Conservation (phyloP, 768 basidiomycete species). For the Mrakia frigida region DNA sequence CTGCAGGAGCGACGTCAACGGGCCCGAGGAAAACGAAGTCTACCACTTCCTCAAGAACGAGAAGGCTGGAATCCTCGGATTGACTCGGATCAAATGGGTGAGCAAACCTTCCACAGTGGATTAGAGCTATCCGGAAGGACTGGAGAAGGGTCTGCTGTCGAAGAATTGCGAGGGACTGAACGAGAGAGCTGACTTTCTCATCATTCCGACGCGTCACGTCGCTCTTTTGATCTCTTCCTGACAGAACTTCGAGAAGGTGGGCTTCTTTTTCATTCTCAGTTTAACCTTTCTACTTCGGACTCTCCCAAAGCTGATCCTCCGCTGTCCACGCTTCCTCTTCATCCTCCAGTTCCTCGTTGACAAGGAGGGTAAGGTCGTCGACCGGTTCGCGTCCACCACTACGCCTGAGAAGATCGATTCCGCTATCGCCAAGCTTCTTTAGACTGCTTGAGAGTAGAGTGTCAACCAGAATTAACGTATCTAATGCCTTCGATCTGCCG, state of each 20-base stretch:
- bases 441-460: not conserved
- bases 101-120: not conserved
- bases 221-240: not conserved
- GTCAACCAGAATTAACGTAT: too few species aligned
- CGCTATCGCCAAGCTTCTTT: not conserved
- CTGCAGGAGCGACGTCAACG: constrained; percentile 66
- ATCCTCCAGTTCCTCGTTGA: constrained; percentile 8
- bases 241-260: not conserved
- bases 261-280: not conserved
- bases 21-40: constrained; percentile 68
- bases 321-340: not conserved
- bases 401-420: not conserved
- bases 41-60: constrained; percentile 23
- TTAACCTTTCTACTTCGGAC: not conserved
- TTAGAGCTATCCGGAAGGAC: too few species aligned
- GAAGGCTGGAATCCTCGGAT: constrained; percentile 10
- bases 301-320: not conserved
- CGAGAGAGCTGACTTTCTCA: not conserved
- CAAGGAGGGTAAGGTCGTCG: constrained; percentile 5
- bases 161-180: too few species aligned
- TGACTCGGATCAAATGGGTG: constrained; percentile 21
- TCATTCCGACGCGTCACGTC: not conserved
- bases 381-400: not conserved
- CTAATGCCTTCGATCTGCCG: too few species aligned
- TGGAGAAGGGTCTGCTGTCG: too few species aligned